phyloP scores from a whole-genome alignment of 352 stramenopile genomes.

The Pythium vanterpoolii region DNA sequence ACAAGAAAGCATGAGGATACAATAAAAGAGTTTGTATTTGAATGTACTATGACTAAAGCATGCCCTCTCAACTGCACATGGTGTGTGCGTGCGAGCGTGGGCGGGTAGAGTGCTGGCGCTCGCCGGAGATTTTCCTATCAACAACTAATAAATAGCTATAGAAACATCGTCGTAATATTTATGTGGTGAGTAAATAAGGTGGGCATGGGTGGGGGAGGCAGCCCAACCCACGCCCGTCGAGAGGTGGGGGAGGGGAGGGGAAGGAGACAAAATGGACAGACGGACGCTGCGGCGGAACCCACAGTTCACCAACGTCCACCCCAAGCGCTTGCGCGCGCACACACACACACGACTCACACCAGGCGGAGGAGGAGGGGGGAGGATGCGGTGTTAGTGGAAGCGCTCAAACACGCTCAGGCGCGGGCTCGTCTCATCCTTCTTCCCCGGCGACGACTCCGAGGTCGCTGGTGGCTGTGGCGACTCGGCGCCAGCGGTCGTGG shows the following conservation, averaged over 20 bases:
- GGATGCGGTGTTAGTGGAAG: slow-evolving; percentile 56
- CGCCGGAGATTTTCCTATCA: slow-evolving; percentile 20
- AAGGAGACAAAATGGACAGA: slow-evolving; percentile 29
- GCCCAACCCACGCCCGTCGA: not conserved
- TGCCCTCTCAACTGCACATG: no score
- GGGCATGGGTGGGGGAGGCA: no score
- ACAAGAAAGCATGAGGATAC: slow-evolving; percentile 19
- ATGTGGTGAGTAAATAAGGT: slow-evolving; percentile 84
- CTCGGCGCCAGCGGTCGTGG: slow-evolving; percentile 28
- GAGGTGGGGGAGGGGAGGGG: not conserved
- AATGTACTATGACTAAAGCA: not conserved
- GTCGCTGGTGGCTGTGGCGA: slow-evolving; percentile 20
- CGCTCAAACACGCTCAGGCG: slow-evolving; percentile 80
- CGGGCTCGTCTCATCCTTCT: slow-evolving; percentile 65
- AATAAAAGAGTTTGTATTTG: slow-evolving; percentile 4
- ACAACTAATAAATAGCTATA: slow-evolving; percentile 32
- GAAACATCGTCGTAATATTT: slow-evolving; percentile 71
- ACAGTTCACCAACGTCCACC: not conserved
- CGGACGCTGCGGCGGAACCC: slow-evolving; percentile 1
- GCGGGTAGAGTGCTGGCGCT: not conserved
- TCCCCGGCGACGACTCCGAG: slow-evolving; percentile 32
- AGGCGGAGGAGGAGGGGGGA: slow-evolving; percentile 8
- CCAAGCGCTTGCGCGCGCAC: not conserved
- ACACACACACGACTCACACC: slow-evolving; percentile 13
- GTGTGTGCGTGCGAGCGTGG: not conserved